A percentile compares a stretch with the other conserved stretches of the same genome.
Evolutionary conservation across 108 stramenopile genomes (phyloP).

Genomic region (Pelagomonas calceolata): DNA sequence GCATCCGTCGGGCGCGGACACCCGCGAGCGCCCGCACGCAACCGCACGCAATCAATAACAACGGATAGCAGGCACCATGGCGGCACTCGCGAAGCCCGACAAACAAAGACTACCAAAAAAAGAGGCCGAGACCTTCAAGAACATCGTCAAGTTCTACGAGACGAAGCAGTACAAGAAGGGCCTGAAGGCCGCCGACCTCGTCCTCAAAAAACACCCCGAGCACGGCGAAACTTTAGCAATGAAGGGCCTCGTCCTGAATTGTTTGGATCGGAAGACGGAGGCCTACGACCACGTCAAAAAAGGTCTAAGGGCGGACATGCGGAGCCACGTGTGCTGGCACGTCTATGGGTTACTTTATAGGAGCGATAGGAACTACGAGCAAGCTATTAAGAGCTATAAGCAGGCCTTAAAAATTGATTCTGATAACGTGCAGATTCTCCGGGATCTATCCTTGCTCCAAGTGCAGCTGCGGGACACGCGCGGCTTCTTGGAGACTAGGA

Average conservation of each 20-base stretch:
- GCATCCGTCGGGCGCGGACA: too few species aligned
- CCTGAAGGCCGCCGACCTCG: slow-evolving; percentile 51
- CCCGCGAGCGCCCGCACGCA: too few species aligned
- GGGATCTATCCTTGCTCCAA: slow-evolving; percentile 78
- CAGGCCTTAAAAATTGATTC: slow-evolving; percentile 84
- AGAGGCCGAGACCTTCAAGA: slow-evolving; percentile 79
- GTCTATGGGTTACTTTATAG: slow-evolving; percentile 91
- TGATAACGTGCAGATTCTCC: slow-evolving; percentile 82
- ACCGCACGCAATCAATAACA: too few species aligned
- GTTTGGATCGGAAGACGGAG: slow-evolving; percentile 59
- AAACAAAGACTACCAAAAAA: slow-evolving; percentile 91
- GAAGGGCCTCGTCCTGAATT: slow-evolving; percentile 84
- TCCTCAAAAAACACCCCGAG: slow-evolving; percentile 81
- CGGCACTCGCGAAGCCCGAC: too few species aligned
- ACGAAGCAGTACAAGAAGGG: slow-evolving; percentile 96
- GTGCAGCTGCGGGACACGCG: slow-evolving; percentile 78
- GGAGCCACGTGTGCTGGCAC: slow-evolving; percentile 97
- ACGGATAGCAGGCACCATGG: too few species aligned
- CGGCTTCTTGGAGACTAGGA: slow-evolving; percentile 80
- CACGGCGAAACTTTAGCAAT: slow-evolving; percentile 95
- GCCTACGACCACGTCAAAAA: slow-evolving; percentile 81
- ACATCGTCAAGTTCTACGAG: slow-evolving; percentile 84
- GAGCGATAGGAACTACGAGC: slow-evolving; percentile 81
- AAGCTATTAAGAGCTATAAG: slow-evolving; percentile 97
- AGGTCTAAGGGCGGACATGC: slow-evolving; percentile 81